phyloP scores from a whole-genome alignment of 495 filamentous ascomycete genomes.

The Daldinia vernicosa region DNA sequence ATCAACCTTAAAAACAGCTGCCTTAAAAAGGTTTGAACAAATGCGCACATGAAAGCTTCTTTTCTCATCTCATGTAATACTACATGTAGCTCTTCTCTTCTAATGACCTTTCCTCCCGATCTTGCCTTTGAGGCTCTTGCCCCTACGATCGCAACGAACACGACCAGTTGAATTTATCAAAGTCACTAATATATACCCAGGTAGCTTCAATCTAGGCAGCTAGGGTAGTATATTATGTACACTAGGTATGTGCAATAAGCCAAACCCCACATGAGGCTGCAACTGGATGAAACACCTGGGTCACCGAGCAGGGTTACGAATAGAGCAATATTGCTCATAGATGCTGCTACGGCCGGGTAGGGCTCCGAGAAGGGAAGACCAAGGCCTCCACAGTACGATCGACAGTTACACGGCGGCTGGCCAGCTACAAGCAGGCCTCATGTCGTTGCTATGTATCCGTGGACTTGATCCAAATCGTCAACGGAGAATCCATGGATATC shows the following conservation, averaged over 20 bases:
- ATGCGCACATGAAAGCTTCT: too few species aligned
- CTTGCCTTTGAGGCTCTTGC: neutral
- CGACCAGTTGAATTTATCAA: neutral
- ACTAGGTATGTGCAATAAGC: neutral
- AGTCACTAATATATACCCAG: neutral
- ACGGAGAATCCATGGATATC: constrained; percentile 9
- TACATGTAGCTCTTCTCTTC: too few species aligned
- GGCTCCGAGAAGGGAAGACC: constrained; percentile 30
- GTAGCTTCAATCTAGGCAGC: neutral
- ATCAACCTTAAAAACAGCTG: neutral
- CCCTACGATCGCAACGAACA: neutral
- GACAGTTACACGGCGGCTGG: constrained; percentile 30
- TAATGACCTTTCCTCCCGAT: too few species aligned
- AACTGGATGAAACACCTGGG: constrained; percentile 21
- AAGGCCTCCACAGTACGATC: constrained; percentile 22
- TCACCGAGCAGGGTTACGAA: constrained; percentile 27
- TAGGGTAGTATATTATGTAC: neutral
- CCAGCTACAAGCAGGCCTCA: constrained; percentile 21
- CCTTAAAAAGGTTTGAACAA: neutral
- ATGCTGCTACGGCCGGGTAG: constrained; percentile 25
- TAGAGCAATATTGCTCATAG: constrained; percentile 15
- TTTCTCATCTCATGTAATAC: too few species aligned
- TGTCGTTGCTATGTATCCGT: constrained; percentile 8
- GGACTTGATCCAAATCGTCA: neutral
- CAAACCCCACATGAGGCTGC: constrained; percentile 38